These are phyloP conservation scores for Otatea glauca DNA, from an alignment of 176 grass and related monocot species.

Conservation along the genomic window DNA sequence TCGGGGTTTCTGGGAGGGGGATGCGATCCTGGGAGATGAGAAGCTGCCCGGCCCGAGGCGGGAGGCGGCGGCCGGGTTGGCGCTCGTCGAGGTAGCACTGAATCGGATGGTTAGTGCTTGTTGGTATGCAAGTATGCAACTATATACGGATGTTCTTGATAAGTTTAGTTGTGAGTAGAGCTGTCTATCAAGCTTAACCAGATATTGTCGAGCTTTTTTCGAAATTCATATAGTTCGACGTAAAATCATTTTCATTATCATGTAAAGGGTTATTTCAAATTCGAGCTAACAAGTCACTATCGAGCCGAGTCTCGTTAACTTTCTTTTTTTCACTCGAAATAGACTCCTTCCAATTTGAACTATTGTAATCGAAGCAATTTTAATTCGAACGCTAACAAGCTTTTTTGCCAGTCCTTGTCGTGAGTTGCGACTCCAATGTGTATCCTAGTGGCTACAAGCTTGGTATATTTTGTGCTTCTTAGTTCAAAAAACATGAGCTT, in stretches of 20 bases:
- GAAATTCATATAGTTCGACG: too few relatives aligned
- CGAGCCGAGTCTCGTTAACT: too few relatives aligned
- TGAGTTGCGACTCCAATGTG: neutral
- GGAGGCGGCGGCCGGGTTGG: slow-evolving; percentile 12
- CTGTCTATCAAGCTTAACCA: too few relatives aligned
- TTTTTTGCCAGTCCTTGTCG: too few relatives aligned
- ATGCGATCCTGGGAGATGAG: slow-evolving; percentile 44
- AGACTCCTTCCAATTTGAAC: too few relatives aligned
- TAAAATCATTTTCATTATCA: too few relatives aligned
- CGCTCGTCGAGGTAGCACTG: slow-evolving; percentile 37
- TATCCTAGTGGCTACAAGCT: neutral
- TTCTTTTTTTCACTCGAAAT: too few relatives aligned
- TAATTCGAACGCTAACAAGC: too few relatives aligned
- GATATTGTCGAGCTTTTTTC: too few relatives aligned
- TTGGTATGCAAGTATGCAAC: neutral
- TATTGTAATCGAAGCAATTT: too few relatives aligned
- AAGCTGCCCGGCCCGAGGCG: neutral
- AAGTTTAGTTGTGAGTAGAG: neutral
- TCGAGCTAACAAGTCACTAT: too few relatives aligned
- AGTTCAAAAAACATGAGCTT: neutral
- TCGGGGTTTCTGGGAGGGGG: slow-evolving; percentile 35
- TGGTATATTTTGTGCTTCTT: neutral
- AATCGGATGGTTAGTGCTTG: slow-evolving; percentile 54
- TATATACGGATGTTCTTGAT: neutral
- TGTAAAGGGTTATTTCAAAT: too few relatives aligned